Evolutionary conservation across 2,329 filamentous ascomycete genomes (phyloP).

Genomic region (Westerdykella aurantiaca): DNA sequence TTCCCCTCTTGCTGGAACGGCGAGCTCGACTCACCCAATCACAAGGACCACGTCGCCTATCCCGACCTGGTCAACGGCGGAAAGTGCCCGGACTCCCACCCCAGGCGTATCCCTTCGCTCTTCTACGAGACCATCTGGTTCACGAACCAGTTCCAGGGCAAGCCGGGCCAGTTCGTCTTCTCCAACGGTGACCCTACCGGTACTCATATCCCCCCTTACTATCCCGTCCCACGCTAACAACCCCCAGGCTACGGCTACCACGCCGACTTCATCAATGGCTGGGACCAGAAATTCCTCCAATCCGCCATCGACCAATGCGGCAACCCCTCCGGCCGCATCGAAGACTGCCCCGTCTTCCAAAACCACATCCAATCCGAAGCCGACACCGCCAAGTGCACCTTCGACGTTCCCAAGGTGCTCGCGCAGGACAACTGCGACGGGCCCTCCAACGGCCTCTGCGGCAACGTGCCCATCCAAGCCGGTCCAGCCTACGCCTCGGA

Average conservation of each 20-base stretch:
- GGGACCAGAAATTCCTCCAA: conserved; percentile 62
- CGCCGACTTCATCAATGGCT: conserved; percentile 66
- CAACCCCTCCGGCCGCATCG: conserved; percentile 59
- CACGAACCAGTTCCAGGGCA: conserved; percentile 47
- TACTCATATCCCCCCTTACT: conserved; percentile 34
- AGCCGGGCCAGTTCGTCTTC: conserved; percentile 57
- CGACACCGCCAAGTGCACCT: conserved; percentile 54
- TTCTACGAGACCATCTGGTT: conserved; percentile 57
- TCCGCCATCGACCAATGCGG: conserved; percentile 54
- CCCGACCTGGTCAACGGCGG: conserved; percentile 50
- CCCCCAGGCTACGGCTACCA: conserved; percentile 61
- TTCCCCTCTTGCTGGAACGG: conserved; percentile 75
- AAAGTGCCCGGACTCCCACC: conserved; percentile 51
- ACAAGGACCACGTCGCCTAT: conserved; percentile 61
- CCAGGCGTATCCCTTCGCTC: conserved; percentile 52
- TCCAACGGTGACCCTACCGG: conserved; percentile 69
- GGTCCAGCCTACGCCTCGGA: conserved; percentile 40
- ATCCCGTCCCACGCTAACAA: conserved; percentile 8
- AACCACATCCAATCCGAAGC: conserved; percentile 53
- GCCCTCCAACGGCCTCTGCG: conserved; percentile 58
- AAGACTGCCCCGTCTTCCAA: conserved; percentile 68
- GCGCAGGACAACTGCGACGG: conserved; percentile 55
- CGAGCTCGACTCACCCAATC: conserved; percentile 52
- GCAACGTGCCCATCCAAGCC: conserved; percentile 50
- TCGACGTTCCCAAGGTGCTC: conserved; percentile 54